Evolutionary conservation across 192 early-diverging fungal genomes (phyloP).

Genomic region (Coemansia sp.): DNA sequence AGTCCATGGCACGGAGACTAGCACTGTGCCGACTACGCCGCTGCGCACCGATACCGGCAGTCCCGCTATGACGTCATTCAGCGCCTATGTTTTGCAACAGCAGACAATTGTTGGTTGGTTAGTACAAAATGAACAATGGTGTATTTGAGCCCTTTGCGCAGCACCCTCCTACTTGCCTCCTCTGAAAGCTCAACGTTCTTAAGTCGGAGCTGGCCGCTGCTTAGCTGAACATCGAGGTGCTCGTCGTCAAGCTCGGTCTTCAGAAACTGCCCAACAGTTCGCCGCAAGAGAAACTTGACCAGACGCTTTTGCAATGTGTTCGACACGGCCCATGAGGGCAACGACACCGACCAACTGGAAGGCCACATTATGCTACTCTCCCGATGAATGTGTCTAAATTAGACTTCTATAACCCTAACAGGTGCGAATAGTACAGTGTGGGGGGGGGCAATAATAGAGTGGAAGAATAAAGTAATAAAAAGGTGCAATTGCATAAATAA

Average conservation of each 20-base stretch:
- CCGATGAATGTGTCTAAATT: not conserved
- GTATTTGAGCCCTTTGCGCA: not conserved
- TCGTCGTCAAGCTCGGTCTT: constrained; percentile 71
- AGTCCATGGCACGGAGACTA: constrained; percentile 74
- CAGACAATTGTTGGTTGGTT: not conserved
- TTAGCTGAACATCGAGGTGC: constrained; percentile 82
- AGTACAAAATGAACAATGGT: not conserved
- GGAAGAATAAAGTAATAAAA: not conserved
- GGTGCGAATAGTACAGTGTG: not conserved
- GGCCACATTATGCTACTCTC: constrained; percentile 40
- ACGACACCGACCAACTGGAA: constrained; percentile 40
- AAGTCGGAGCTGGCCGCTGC: constrained; percentile 71
- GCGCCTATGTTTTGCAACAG: constrained; percentile 60
- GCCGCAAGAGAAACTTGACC: constrained; percentile 75
- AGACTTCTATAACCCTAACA: not conserved
- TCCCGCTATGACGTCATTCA: constrained; percentile 68
- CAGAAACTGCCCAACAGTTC: constrained; percentile 82
- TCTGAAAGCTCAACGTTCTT: constrained; percentile 76
- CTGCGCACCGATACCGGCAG: constrained; percentile 67
- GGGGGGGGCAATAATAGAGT: constrained; percentile 1
- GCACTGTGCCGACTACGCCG: constrained; percentile 68
- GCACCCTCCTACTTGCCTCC: constrained; percentile 54
- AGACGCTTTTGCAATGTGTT: constrained; percentile 79
- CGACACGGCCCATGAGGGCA: constrained; percentile 58
- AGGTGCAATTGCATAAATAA: not conserved